Percentiles rank a stretch among this genome's conserved stretches.
These are phyloP conservation scores for Apiosordaria backusii DNA, from an alignment of 495 filamentous ascomycete genomes.

Conservation along the genomic window DNA sequence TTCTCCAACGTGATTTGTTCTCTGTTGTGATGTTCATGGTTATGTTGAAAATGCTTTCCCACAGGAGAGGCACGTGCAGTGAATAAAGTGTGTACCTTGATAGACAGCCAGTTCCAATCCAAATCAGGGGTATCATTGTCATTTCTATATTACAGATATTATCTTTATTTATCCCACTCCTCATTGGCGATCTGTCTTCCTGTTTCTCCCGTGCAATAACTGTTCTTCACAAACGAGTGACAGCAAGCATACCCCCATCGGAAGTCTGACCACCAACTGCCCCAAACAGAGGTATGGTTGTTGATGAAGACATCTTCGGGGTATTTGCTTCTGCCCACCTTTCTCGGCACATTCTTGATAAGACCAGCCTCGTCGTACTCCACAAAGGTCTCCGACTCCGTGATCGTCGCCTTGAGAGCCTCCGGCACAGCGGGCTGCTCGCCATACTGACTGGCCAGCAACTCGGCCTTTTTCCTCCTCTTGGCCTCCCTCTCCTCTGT, in stretches of 20 bases:
- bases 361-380: conserved; percentile 89
- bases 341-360: conserved; percentile 83
- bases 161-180: conserved; percentile 26
- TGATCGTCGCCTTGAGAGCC: conserved; percentile 63
- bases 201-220: conserved; percentile 90
- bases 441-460: conserved; percentile 82
- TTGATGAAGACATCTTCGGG: conserved; percentile 80
- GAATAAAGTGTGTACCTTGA: not conserved
- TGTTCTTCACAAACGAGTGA: conserved; percentile 88
- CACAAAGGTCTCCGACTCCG: conserved; percentile 82
- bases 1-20: not conserved
- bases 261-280: conserved; percentile 95
- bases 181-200: conserved; percentile 58
- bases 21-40: not conserved
- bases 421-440: conserved; percentile 62
- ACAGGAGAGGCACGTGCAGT: not conserved
- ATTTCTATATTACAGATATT: conserved; percentile 4
- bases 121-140: conserved; percentile 29
- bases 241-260: conserved; percentile 98
- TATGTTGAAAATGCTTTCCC: not conserved
- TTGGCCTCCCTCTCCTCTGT: conserved; percentile 65
- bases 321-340: conserved; percentile 79
- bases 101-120: conserved; percentile 3
- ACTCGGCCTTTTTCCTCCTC: conserved; percentile 62
- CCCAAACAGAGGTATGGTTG: conserved; percentile 92